These are phyloP conservation scores for Fusarium clavum DNA, from an alignment of 2,329 filamentous ascomycete species.

Conservation along the genomic window DNA sequence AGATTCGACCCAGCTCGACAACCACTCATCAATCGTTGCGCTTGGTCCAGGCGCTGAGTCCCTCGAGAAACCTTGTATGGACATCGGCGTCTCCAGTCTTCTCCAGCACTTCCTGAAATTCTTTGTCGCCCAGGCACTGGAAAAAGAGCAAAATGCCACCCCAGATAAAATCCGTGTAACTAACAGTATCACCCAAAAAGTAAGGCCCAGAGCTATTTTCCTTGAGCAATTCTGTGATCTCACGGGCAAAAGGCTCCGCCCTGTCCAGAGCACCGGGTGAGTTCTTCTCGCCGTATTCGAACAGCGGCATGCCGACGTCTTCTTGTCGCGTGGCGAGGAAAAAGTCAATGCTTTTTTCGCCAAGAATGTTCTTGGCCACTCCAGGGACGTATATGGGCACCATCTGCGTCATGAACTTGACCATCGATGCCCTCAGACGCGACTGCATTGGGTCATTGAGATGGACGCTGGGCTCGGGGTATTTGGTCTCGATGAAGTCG, in stretches of 20 bases:
- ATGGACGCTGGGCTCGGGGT: slow-evolving; percentile 61
- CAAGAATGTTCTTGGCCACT: slow-evolving; percentile 17
- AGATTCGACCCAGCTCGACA: neutral
- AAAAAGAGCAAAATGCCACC: slow-evolving; percentile 59
- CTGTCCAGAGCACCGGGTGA: slow-evolving; percentile 22
- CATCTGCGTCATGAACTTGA: slow-evolving; percentile 28
- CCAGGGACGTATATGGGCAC: slow-evolving; percentile 29
- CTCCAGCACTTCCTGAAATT: slow-evolving; percentile 27
- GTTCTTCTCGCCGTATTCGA: slow-evolving; percentile 26
- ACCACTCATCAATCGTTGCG: slow-evolving; percentile 7
- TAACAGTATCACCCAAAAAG: slow-evolving; percentile 65
- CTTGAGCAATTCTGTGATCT: slow-evolving; percentile 19
- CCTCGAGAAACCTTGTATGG: slow-evolving; percentile 16
- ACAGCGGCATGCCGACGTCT: slow-evolving; percentile 32
- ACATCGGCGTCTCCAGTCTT: slow-evolving; percentile 15
- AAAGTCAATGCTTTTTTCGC: slow-evolving; percentile 31
- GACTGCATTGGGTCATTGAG: slow-evolving; percentile 13
- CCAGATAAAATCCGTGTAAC: slow-evolving; percentile 69
- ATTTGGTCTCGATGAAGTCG: slow-evolving; percentile 65
- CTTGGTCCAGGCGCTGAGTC: slow-evolving; percentile 25
- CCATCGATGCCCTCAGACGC: slow-evolving; percentile 13
- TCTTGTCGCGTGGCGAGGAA: slow-evolving; percentile 17
- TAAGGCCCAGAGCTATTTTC: slow-evolving; percentile 63
- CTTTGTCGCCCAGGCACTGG: slow-evolving; percentile 21
- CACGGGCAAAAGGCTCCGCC: slow-evolving; percentile 27